Evolutionary conservation across 441 rosid species (phyloP), one percentile per base, ranked within the genome.

Genomic region (Adansonia rubrostipa): DNA sequence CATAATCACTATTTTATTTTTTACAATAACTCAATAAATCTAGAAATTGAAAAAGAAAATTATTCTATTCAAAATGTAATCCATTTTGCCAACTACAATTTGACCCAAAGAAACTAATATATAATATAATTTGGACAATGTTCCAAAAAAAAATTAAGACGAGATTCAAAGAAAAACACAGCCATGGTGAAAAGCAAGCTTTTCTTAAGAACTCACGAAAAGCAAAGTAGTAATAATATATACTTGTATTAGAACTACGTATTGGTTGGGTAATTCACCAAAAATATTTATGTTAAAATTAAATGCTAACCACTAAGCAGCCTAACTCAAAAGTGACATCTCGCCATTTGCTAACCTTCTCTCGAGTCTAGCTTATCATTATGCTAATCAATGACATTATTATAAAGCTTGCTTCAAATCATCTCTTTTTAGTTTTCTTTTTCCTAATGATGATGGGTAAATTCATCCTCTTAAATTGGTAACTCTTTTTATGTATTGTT

Each of bases 181-280:
- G 0, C 47, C 9, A 6, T 44, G 0, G 44, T 40, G 44, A 28
- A 5, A 40, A 40, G 8, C 47, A 44, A 0, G 8, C 8, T 44
- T 44, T 44, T 44, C 9, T 44, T 28, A 28, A 44, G 9, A 44
- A 44, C 8, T 0, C 9, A 44, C 5, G 44, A 40, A 40, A 40
- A 40, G 1, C 44, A 4, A 40, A 40, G 6, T 40, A 40, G 44
- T 40, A 40, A 40, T 40, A 40, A 40, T 44, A 44, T 44, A 44
- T 40, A 40, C 44, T 40, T 40, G 44, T 40, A 7, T 44, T 6
- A 3, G 14, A 48, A 33, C 62, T 51, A 15, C 74, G 62, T 28
- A 28, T 71, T 28, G 6, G 62, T 51, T 15, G 15, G 74, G 74
- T 51, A 51, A 51, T 51, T 71, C 74, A 51, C 45, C 61, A 28